Evolutionary conservation across 805 yeast species (phyloP).

Genomic region (Yamadazyma paraphyllophila): DNA sequence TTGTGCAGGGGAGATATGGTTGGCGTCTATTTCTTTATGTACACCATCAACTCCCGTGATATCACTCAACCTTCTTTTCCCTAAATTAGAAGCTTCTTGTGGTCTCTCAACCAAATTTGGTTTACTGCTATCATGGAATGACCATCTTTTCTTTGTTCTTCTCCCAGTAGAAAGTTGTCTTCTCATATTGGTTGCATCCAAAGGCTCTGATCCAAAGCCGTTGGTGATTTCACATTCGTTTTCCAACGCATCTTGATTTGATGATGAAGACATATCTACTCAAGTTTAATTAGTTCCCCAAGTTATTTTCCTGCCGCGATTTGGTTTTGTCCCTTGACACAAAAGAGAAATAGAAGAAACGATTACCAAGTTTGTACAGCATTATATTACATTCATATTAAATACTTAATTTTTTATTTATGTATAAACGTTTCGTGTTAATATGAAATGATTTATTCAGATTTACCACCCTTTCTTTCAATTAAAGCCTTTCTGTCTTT

Average conservation of each 20-base stretch:
- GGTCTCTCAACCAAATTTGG: slow-evolving; percentile 40
- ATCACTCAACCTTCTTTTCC: slow-evolving; percentile 38
- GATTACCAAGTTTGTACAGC: neutral
- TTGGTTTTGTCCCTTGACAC: neutral
- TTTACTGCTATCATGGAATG: slow-evolving; percentile 36
- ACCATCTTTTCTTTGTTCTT: slow-evolving; percentile 43
- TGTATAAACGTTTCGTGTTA: slow-evolving; percentile 16
- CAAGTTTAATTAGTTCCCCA: slow-evolving; percentile 2
- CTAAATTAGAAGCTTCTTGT: slow-evolving; percentile 19
- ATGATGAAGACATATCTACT: slow-evolving; percentile 7
- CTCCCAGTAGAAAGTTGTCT: slow-evolving; percentile 27
- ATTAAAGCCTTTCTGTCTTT: slow-evolving; percentile 98
- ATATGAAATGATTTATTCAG: slow-evolving; percentile 55
- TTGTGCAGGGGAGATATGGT: slow-evolving; percentile 86
- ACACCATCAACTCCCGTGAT: slow-evolving; percentile 53
- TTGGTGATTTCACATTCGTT: slow-evolving; percentile 18
- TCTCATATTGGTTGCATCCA: slow-evolving; percentile 11
- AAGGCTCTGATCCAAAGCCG: slow-evolving; percentile 38
- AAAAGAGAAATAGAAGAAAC: neutral
- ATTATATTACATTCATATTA: slow-evolving; percentile 13
- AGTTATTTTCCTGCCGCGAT: neutral
- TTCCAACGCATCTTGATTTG: neutral
- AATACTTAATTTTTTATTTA: slow-evolving; percentile 15
- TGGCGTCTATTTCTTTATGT: slow-evolving; percentile 59
- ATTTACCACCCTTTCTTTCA: slow-evolving; percentile 96